Evolutionary conservation across 202 grass and related monocot genomes (phyloP).

Genomic region (Panicum virgatum): DNA sequence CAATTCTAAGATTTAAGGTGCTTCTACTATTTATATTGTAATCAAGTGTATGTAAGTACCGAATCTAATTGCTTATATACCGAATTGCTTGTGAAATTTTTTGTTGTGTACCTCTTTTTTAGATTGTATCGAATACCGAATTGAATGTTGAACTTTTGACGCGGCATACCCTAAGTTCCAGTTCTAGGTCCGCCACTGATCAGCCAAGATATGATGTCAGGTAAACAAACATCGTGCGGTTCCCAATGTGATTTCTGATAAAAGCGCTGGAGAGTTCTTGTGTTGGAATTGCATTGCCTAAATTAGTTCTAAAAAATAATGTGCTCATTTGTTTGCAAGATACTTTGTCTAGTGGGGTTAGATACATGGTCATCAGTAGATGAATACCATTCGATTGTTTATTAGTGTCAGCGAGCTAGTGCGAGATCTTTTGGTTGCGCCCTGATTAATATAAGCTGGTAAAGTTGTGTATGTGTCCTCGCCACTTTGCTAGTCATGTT

Average conservation of each 20-base stretch:
- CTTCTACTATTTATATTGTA: too few relatives aligned
- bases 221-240: neutral
- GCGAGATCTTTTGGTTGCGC: neutral
- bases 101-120: too few relatives aligned
- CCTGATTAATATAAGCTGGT: neutral
- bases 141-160: too few relatives aligned
- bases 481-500: neutral
- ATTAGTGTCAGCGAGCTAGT: neutral
- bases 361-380: neutral
- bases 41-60: too few relatives aligned
- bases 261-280: neutral
- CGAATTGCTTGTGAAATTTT: too few relatives aligned
- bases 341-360: neutral
- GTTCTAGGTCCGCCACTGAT: too few relatives aligned
- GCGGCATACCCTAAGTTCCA: too few relatives aligned
- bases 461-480: neutral
- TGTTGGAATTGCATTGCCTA: neutral
- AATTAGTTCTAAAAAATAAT: neutral
- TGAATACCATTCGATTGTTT: neutral
- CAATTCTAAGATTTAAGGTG: too few relatives aligned
- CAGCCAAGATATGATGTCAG: neutral
- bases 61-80: too few relatives aligned
- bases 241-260: neutral
- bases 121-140: too few relatives aligned
- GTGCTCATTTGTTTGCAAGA: neutral